A percentile compares a stretch with the other conserved stretches of the same genome.
Evolutionary conservation across 805 yeast genomes (phyloP).

Genomic region (Saccharomyces cerevisiae): DNA sequence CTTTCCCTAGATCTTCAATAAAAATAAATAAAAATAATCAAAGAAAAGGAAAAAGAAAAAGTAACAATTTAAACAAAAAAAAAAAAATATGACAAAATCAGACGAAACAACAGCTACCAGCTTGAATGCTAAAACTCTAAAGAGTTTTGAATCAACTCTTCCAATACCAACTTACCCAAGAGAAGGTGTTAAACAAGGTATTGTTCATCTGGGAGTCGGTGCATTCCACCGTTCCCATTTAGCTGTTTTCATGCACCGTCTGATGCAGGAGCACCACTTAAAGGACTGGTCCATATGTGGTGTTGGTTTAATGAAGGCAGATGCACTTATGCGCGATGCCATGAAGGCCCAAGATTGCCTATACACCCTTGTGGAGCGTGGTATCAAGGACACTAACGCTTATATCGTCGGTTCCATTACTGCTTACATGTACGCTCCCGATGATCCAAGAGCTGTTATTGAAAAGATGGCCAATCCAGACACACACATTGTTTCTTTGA

Average conservation of each 20-base stretch:
- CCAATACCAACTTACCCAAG: constrained; percentile 3
- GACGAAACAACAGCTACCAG: neutral
- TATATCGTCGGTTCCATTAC: constrained; percentile 2
- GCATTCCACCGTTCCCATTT: constrained; percentile 6
- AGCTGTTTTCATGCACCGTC: constrained; percentile 3
- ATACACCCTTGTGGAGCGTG: neutral
- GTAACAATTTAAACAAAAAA: neutral
- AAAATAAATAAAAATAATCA: neutral
- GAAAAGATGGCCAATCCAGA: constrained; percentile 5
- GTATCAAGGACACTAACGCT: neutral
- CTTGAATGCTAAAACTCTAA: neutral
- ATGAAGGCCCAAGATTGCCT: neutral
- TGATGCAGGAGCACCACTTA: constrained; percentile 1
- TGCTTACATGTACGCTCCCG: constrained; percentile 6
- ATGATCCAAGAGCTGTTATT: constrained; percentile 6
- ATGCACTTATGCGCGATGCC: neutral
- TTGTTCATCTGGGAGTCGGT: constrained; percentile 5
- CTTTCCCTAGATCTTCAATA: no score
- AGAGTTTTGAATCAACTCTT: neutral
- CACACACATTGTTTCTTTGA: constrained; percentile 4
- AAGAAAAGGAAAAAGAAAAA: neutral
- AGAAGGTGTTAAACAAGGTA: constrained; percentile 4
- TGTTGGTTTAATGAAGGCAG: constrained; percentile 1
- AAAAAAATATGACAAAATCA: neutral
- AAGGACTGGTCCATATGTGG: constrained; percentile 7